Base-by-base conservation (phyloP, 192 early-diverging fungal genomes). In the Backusella tuberculispora region DNA sequence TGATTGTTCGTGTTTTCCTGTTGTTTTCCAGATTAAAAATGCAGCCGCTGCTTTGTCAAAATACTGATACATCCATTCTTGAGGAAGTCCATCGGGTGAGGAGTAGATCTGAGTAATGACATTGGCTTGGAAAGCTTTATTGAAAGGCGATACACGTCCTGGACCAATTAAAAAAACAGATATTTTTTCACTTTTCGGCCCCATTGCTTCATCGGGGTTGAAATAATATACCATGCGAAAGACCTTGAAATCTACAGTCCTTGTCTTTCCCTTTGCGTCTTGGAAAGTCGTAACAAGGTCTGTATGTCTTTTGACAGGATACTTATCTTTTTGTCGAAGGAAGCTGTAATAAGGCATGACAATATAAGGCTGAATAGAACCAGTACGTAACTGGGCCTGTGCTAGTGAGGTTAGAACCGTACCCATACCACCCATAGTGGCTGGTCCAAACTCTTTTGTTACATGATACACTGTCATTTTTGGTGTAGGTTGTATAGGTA, bases 1-100 rank as follows among this genome's bases (percentile, higher is more conserved):
- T 0, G 87, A 81, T 34, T 83, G 71, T 17, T 88, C 87, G 29
- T 83, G 67, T 60, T 77, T 82, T 21, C 65, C 76, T 38, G 81
- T 73, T 7, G 75, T 76, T 38, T 81, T 76, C 69, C 81, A 77
- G 24, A 80, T 71, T 15, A 89, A 74, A 72, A 89, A 85, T 1
- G 79, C 73, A 1, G 86, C 85, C 0, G 72, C 84, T 5, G 86
- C 88, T 67, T 89, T 89, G 37, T 81, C 77, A 71, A 89, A 89
- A 44, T 84, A 89, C 5, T 83, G 84, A 79, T 89, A 85, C 65
- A 81, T 86, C 86, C 88, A 89, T 71, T 89, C 88, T 42, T 77
- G 77, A 0, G 86, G 86, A 15, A 89, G 73, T n/a, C 81, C 83
- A n/a, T 76, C 74, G 19, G 83, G 82, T 2, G 81, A 79, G 12